These are phyloP conservation scores for Hyphopichia homilentoma DNA, from an alignment of 805 yeast genomes.

Conservation along the genomic window DNA sequence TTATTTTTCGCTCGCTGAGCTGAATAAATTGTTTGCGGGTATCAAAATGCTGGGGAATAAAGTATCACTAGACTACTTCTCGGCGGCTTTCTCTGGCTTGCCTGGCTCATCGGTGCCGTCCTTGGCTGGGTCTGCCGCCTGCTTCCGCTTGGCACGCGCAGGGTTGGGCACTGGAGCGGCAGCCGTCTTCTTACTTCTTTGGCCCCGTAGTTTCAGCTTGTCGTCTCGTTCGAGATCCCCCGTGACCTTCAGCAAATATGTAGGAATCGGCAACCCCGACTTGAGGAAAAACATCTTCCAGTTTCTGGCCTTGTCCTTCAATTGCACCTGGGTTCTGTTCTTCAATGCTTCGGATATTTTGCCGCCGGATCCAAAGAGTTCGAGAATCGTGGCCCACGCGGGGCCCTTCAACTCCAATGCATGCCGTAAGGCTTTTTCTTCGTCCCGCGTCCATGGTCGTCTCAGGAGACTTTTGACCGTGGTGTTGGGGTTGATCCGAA, in stretches of 20 bases:
- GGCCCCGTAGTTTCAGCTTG: slow-evolving; percentile 28
- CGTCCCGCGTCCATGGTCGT: slow-evolving; percentile 83
- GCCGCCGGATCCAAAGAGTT: slow-evolving; percentile 94
- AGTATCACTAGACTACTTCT: too few relatives aligned
- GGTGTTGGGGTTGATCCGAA: slow-evolving; percentile 30
- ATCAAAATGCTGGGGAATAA: too few relatives aligned
- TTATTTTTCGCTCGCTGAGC: too few relatives aligned
- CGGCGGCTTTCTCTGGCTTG: too few relatives aligned
- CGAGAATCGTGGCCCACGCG: slow-evolving; percentile 88
- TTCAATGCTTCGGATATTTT: slow-evolving; percentile 76
- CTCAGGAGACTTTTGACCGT: slow-evolving; percentile 34
- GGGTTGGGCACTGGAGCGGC: slow-evolving; percentile 38
- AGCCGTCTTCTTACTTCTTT: slow-evolving; percentile 32
- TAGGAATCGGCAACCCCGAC: slow-evolving; percentile 73
- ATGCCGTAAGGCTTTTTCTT: slow-evolving; percentile 76
- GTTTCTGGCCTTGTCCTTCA: slow-evolving; percentile 94
- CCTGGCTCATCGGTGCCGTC: too few relatives aligned
- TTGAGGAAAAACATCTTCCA: slow-evolving; percentile 87
- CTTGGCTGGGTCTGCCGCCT: too few relatives aligned
- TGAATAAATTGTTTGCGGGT: too few relatives aligned
- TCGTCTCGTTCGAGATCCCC: slow-evolving; percentile 71
- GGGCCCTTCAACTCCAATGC: slow-evolving; percentile 87
- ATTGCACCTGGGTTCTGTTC: slow-evolving; percentile 84
- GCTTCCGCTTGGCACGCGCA: too few relatives aligned
- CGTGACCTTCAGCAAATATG: slow-evolving; percentile 76